Conservation (phyloP, 2,329 filamentous ascomycete genomes). For the Botrytis paeoniae region DNA sequence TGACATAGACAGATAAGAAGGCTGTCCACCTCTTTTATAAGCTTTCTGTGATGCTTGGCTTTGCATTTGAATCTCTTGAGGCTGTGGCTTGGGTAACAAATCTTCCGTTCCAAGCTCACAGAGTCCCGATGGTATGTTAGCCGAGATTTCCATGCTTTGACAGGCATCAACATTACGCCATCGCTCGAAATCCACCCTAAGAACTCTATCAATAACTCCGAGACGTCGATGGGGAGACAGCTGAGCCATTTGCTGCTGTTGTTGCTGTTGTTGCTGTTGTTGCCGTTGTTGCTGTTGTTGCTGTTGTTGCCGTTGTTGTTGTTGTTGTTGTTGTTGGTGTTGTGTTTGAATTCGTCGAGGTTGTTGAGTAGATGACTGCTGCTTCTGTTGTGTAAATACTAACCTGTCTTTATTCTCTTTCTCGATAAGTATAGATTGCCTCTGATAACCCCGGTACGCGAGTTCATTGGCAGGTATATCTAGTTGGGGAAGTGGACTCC, state of each 20-base stretch:
- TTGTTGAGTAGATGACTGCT: neutral
- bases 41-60: neutral
- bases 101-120: neutral
- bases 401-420: neutral
- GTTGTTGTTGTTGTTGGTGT: neutral
- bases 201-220: neutral
- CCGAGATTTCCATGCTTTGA: neutral
- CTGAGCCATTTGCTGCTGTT: neutral
- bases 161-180: neutral
- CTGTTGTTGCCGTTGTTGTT: neutral
- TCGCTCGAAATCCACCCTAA: neutral
- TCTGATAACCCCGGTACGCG: neutral
- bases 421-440: neutral
- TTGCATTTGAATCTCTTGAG: neutral
- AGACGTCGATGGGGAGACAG: neutral
- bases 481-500: neutral
- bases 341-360: neutral
- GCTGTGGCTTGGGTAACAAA: neutral
- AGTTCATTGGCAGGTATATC: neutral
- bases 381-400: neutral
- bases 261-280: neutral
- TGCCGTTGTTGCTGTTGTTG: neutral
- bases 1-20: neutral
- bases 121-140: neutral
- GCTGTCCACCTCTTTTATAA: neutral